Conservation (phyloP, 192 early-diverging fungal species). For the Pilaira anomala region DNA sequence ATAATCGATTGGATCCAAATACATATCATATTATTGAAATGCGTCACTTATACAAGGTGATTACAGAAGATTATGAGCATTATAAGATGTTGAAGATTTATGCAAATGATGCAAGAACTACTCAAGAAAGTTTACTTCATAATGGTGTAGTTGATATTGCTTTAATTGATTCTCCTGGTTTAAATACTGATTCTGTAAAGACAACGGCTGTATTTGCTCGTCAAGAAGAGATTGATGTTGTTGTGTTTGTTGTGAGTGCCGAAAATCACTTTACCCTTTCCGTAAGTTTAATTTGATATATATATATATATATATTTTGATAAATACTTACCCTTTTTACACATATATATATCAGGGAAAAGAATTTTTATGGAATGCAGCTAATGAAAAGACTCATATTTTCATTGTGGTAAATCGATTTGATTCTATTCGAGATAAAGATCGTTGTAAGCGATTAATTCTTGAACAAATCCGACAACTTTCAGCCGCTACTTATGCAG, state of each 20-base stretch:
- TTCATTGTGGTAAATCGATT: conserved; percentile 99
- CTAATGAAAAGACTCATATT: conserved; percentile 98
- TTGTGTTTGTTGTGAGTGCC: conserved; percentile 98
- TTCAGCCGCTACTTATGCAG: conserved; percentile 88
- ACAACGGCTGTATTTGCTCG: conserved; percentile 95
- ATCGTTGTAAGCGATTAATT: conserved; percentile 90
- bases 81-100: conserved; percentile 95
- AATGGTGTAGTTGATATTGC: conserved; percentile 97
- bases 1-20: conserved; percentile 65
- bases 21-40: conserved; percentile 73
- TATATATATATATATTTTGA: background rate
- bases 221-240: conserved; percentile 98
- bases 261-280: conserved; percentile 99
- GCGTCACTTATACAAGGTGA: conserved; percentile 73
- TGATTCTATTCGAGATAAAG: conserved; percentile 91
- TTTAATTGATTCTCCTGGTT: conserved; percentile 96
- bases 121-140: conserved; percentile 75
- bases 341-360: conserved; percentile 64
- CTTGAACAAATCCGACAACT: conserved; percentile 96
- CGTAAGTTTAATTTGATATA: conserved; percentile 43
- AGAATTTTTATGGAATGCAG: conserved; percentile 94
- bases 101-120: conserved; percentile 62
- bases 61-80: conserved; percentile 80
- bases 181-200: conserved; percentile 97
- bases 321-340: no score